Percentiles rank a stretch among this genome's conserved stretches.
Conservation (phyloP, 106 monocot species). For the Dioscorea alata region DNA sequence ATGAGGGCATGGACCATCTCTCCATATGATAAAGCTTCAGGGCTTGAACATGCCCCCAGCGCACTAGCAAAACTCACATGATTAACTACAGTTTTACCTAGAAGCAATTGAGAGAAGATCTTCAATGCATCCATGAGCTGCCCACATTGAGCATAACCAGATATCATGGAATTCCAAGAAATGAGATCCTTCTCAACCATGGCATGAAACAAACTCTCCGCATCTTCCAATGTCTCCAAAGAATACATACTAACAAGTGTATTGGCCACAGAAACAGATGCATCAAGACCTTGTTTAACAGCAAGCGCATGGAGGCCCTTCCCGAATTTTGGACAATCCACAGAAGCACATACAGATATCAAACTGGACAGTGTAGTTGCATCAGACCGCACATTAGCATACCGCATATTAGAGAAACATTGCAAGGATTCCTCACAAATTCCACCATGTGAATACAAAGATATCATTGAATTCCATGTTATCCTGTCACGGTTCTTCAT, state of each 20-base stretch:
- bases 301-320: conserved; percentile 52
- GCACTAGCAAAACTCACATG: conserved; percentile 65
- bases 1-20: conserved; percentile 62
- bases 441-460: conserved; percentile 50
- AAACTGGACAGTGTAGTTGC: conserved; percentile 67
- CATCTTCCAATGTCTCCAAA: conserved; percentile 32
- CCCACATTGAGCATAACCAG: conserved; percentile 43
- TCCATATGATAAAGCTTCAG: conserved; percentile 43
- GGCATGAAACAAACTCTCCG: conserved; percentile 41
- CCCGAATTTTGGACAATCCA: conserved; percentile 45
- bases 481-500: conserved; percentile 54
- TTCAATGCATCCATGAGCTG: conserved; percentile 26
- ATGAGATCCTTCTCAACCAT: conserved; percentile 68
- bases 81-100: conserved; percentile 23
- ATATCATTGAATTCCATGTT: conserved; percentile 87
- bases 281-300: conserved; percentile 36
- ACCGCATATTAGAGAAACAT: conserved; percentile 56
- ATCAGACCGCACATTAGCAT: conserved; percentile 32
- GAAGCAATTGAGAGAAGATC: conserved; percentile 34
- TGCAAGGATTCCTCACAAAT: conserved; percentile 36
- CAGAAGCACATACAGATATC: conserved; percentile 41
- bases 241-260: conserved; percentile 72
- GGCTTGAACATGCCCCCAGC: conserved; percentile 51
- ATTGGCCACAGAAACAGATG: conserved; percentile 45
- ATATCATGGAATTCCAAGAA: conserved; percentile 80